Evolutionary conservation across 2,329 filamentous ascomycete genomes (phyloP).

Genomic region (Emergomyces pasteurianus): DNA sequence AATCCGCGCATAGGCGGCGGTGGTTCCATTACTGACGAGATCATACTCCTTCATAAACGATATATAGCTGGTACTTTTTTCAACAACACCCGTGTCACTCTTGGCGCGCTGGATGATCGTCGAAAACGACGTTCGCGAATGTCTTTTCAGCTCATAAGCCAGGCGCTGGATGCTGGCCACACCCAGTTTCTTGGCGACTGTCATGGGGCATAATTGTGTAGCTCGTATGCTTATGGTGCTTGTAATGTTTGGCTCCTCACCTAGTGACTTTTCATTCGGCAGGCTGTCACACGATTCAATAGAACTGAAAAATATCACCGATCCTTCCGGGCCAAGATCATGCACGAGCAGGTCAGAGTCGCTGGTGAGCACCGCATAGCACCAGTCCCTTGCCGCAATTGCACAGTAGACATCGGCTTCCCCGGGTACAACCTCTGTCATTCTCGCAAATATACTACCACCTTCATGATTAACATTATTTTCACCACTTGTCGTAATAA

Average conservation of each 20-base stretch:
- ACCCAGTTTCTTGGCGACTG: constrained; percentile 23
- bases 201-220: constrained; percentile 26
- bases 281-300: constrained; percentile 23
- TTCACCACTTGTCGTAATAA: background rate
- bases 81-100: constrained; percentile 8
- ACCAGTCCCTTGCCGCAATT: constrained; percentile 43
- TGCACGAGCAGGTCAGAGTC: constrained; percentile 79
- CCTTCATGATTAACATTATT: background rate
- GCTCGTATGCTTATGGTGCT: constrained; percentile 16
- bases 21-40: background rate
- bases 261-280: background rate
- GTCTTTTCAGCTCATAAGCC: constrained; percentile 28
- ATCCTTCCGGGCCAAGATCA: constrained; percentile 49
- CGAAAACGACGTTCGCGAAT: constrained; percentile 18
- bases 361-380: constrained; percentile 57
- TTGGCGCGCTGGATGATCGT: constrained; percentile 24
- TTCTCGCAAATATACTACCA: constrained; percentile 20
- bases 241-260: background rate
- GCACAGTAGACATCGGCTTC: constrained; percentile 82
- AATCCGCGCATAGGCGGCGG: constrained; percentile 1
- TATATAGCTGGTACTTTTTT: constrained; percentile 15
- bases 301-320: constrained; percentile 58
- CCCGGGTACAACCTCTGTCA: constrained; percentile 55
- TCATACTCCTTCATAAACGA: constrained; percentile 28
- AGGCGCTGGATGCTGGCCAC: constrained; percentile 23